Conservation (phyloP, 192 early-diverging fungal genomes). For the Coemansia sp. region DNA sequence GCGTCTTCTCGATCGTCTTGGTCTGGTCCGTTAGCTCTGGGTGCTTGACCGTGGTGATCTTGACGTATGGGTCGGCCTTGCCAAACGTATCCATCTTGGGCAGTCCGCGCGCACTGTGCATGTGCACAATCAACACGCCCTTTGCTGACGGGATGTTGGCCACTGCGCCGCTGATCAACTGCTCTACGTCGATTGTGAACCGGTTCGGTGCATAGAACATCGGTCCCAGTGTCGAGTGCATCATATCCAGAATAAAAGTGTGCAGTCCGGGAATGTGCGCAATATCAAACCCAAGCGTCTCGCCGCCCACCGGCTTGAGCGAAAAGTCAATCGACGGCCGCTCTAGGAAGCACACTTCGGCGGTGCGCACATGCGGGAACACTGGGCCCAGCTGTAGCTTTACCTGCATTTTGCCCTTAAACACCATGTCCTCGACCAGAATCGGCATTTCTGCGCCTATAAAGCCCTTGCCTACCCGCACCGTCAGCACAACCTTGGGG, state of each 20-base stretch:
- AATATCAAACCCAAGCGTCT: constrained; percentile 82
- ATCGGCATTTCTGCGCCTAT: constrained; percentile 83
- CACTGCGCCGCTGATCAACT: constrained; percentile 69
- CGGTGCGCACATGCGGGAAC: constrained; percentile 83
- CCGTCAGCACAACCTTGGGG: constrained; percentile 82
- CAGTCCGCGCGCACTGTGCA: constrained; percentile 78
- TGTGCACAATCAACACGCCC: constrained; percentile 80
- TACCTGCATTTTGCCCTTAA: constrained; percentile 73
- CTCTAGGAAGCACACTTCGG: constrained; percentile 83
- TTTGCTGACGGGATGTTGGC: constrained; percentile 67
- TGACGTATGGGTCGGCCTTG: constrained; percentile 85
- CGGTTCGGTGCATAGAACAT: constrained; percentile 86
- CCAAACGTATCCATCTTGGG: constrained; percentile 87
- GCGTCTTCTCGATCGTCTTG: constrained; percentile 66
- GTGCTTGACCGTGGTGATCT: constrained; percentile 67
- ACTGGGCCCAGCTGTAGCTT: constrained; percentile 81
- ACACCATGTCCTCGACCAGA: constrained; percentile 80
- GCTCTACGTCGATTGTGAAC: constrained; percentile 75
- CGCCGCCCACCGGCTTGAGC: constrained; percentile 85
- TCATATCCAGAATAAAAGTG: constrained; percentile 71
- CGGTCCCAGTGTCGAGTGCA: constrained; percentile 69
- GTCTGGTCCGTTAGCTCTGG: constrained; percentile 65
- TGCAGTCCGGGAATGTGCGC: constrained; percentile 83
- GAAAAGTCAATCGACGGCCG: constrained; percentile 86
- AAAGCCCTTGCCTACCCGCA: constrained; percentile 84